A percentile compares a stretch with the other conserved stretches of the same genome.
Evolutionary conservation across 1,139 yeast genomes (phyloP).

Genomic region (Nadsonia starkeyi-henricii): DNA sequence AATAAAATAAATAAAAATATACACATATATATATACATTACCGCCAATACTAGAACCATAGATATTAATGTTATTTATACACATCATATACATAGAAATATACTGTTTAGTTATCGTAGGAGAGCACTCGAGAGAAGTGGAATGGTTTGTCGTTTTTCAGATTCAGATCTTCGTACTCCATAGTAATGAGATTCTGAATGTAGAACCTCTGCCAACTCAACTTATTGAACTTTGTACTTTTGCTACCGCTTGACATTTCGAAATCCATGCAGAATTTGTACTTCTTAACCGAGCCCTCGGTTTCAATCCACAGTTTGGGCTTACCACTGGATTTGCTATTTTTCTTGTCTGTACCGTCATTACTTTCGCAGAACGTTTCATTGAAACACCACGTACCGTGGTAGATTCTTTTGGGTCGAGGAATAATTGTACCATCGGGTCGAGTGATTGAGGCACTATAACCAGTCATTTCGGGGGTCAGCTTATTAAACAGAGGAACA

Average conservation of each 20-base stretch:
- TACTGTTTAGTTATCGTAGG: conserved; percentile 19
- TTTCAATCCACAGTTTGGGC: conserved; percentile 31
- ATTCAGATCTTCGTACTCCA: not conserved
- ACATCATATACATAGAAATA: not conserved
- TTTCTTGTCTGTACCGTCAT: conserved; percentile 1
- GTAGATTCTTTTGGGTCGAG: not conserved
- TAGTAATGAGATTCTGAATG: not conserved
- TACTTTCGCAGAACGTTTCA: not conserved
- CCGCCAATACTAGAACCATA: too few relatives aligned
- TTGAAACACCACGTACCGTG: not conserved
- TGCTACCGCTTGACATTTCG: conserved; percentile 42
- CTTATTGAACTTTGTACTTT: conserved; percentile 41
- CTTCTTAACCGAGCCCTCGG: conserved; percentile 47
- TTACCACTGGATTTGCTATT: conserved; percentile 21
- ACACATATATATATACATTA: too few relatives aligned
- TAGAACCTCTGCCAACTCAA: conserved; percentile 38
- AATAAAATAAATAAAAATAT: too few relatives aligned
- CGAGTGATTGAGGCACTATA: not conserved
- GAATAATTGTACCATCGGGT: not conserved
- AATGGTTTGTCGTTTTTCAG: not conserved
- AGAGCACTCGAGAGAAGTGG: not conserved
- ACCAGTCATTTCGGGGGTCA: not conserved
- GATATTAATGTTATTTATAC: too few relatives aligned
- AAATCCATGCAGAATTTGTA: conserved; percentile 53
- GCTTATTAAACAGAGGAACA: conserved; percentile 29